Conservation (phyloP, 2,329 filamentous ascomycete genomes). For the Tolypocladium pustulatum region DNA sequence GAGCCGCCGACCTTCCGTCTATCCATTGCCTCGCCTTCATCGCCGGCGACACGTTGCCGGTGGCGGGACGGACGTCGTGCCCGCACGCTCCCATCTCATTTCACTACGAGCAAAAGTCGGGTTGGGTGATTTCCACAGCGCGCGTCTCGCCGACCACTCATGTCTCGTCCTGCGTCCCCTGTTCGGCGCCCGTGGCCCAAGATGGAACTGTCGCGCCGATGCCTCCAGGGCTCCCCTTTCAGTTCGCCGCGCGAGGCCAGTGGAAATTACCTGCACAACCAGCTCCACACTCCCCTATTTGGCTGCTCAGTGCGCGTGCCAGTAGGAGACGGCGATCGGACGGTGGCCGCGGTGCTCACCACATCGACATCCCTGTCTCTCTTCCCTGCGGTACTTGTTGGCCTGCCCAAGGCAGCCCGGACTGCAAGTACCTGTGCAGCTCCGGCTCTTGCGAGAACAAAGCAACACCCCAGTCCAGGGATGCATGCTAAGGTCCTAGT, state of each 20-base stretch:
- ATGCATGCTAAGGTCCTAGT: not conserved
- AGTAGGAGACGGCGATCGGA: constrained; percentile 6
- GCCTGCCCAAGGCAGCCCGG: not conserved
- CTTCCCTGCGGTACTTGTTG: constrained; percentile 5
- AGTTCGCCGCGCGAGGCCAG: not conserved
- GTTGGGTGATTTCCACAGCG: not conserved
- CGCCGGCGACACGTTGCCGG: not conserved
- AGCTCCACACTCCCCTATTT: constrained; percentile 9
- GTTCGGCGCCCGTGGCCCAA: not conserved
- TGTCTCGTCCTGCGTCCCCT: not conserved
- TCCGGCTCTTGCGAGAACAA: not conserved
- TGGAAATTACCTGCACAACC: constrained; percentile 10
- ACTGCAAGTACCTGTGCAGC: not conserved
- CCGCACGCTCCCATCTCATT: not conserved
- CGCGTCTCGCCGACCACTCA: not conserved
- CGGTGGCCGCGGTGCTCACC: constrained; percentile 14
- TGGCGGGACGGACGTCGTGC: no score
- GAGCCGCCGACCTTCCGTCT: not conserved
- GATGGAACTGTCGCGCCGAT: not conserved
- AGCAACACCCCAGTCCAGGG: not conserved
- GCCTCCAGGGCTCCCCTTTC: not conserved
- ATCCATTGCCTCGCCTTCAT: not conserved
- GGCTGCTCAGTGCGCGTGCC: not conserved
- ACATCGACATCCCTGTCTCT: constrained; percentile 4
- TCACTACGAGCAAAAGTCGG: not conserved